Conservation (phyloP, 345 rosid genomes). For the Corchorus olitorius region DNA sequence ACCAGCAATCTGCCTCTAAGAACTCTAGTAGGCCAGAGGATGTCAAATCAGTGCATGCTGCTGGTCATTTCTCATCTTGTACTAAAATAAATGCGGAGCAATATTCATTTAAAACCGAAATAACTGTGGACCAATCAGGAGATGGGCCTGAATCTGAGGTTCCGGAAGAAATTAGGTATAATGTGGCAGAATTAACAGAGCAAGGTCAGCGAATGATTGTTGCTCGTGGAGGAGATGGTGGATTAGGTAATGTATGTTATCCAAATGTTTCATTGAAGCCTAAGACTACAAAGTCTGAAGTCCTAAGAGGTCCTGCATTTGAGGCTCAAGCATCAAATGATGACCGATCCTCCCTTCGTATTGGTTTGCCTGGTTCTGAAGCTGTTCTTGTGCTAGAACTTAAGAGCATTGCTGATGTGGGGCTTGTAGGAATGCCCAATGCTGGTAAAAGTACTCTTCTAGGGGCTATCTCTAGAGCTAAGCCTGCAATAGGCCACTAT, state of each 20-base stretch:
- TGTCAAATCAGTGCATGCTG: conserved; percentile 14
- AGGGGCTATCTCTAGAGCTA: conserved; percentile 84
- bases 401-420: conserved; percentile 95
- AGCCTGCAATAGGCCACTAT: conserved; percentile 78
- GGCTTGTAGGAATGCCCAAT: conserved; percentile 97
- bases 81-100: conserved; percentile 20
- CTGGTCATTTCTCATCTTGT: conserved; percentile 14
- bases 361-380: conserved; percentile 70
- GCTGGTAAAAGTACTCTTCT: conserved; percentile 95
- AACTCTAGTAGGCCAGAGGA: conserved; percentile 27
- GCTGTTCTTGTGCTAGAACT: conserved; percentile 71
- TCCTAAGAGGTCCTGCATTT: conserved; percentile 15
- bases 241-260: conserved; percentile 63
- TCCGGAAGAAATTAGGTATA: conserved; percentile 49
- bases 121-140: conserved; percentile 17
- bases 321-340: conserved; percentile 33
- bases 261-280: conserved; percentile 44
- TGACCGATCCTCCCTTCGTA: conserved; percentile 37
- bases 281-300: conserved; percentile 28
- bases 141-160: conserved; percentile 28
- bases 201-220: conserved; percentile 67
- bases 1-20: conserved; percentile 25
- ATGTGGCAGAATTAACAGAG: conserved; percentile 73
- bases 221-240: conserved; percentile 89
- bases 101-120: background rate